Conservation (phyloP, 768 basidiomycete species). For the Lentinula sp. region DNA sequence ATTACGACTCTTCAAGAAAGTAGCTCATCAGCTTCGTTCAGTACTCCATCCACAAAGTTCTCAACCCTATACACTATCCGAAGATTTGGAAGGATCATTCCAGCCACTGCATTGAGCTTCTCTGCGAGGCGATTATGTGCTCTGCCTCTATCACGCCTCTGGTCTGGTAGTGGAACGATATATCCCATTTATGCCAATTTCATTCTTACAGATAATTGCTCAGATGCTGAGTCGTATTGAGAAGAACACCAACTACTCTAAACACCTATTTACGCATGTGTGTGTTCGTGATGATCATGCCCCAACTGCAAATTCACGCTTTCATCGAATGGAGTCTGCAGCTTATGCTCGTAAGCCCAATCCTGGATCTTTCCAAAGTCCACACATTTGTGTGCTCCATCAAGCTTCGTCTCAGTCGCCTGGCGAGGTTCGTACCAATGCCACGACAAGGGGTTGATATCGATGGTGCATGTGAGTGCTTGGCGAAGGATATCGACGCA, state of each 20-base stretch:
- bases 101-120: not conserved
- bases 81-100: not conserved
- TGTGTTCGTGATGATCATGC: not conserved
- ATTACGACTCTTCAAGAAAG: too few species aligned
- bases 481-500: conserved; percentile 20
- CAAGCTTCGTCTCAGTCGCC: conserved; percentile 12
- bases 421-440: conserved; percentile 18
- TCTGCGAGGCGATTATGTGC: not conserved
- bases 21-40: not conserved
- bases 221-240: too few species aligned
- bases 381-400: conserved; percentile 20
- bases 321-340: not conserved
- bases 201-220: too few species aligned
- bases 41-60: conserved; percentile 14
- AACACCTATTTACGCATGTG: too few species aligned
- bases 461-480: conserved; percentile 8
- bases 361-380: conserved; percentile 20
- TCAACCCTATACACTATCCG: conserved; percentile 11
- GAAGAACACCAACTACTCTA: too few species aligned
- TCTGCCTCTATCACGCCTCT: conserved; percentile 12
- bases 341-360: conserved; percentile 15
- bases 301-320: not conserved
- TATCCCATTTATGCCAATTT: too few species aligned
- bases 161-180: conserved; percentile 17
- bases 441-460: conserved; percentile 19